Evolutionary conservation across 768 basidiomycete species (phyloP).

Genomic region (Daedaleopsis nitida): DNA sequence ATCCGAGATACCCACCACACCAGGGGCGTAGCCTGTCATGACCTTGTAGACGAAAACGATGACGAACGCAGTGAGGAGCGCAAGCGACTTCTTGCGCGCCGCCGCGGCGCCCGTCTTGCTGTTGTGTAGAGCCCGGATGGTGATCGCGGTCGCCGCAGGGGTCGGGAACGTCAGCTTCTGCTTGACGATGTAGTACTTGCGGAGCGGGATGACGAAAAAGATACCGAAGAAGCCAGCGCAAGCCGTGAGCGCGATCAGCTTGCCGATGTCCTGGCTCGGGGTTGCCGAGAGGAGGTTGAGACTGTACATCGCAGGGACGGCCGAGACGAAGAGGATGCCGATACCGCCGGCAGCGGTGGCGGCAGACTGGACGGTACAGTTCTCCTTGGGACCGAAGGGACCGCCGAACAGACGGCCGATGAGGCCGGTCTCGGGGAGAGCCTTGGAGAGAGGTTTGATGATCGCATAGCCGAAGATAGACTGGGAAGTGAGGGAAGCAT

Average conservation of each 20-base stretch:
- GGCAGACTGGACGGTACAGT: slow-evolving; percentile 62
- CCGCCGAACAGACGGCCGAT: slow-evolving; percentile 52
- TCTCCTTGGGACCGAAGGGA: slow-evolving; percentile 66
- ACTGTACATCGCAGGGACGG: slow-evolving; percentile 62
- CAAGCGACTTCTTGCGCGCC: slow-evolving; percentile 58
- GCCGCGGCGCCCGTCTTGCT: slow-evolving; percentile 49
- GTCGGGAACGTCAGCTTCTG: slow-evolving; percentile 68
- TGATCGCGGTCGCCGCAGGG: slow-evolving; percentile 66
- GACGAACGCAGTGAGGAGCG: slow-evolving; percentile 48
- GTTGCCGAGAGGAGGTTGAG: slow-evolving; percentile 47
- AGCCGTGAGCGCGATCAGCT: slow-evolving; percentile 55
- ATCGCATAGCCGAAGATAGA: slow-evolving; percentile 64
- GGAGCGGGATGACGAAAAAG: slow-evolving; percentile 66
- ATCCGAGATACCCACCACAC: slow-evolving; percentile 42
- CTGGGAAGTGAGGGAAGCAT: slow-evolving; percentile 18
- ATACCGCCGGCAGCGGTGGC: slow-evolving; percentile 61
- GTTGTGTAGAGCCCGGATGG: slow-evolving; percentile 61
- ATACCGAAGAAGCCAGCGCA: slow-evolving; percentile 62
- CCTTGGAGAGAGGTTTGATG: slow-evolving; percentile 54
- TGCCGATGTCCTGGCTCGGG: slow-evolving; percentile 55
- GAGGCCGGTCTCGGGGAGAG: slow-evolving; percentile 48
- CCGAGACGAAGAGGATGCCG: slow-evolving; percentile 61
- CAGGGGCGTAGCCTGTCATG: slow-evolving; percentile 58
- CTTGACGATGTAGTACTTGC: slow-evolving; percentile 62
- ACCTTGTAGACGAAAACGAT: slow-evolving; percentile 54